Conservation (phyloP, 2,329 filamentous ascomycete genomes). For the Hymenoscyphus salicellus region DNA sequence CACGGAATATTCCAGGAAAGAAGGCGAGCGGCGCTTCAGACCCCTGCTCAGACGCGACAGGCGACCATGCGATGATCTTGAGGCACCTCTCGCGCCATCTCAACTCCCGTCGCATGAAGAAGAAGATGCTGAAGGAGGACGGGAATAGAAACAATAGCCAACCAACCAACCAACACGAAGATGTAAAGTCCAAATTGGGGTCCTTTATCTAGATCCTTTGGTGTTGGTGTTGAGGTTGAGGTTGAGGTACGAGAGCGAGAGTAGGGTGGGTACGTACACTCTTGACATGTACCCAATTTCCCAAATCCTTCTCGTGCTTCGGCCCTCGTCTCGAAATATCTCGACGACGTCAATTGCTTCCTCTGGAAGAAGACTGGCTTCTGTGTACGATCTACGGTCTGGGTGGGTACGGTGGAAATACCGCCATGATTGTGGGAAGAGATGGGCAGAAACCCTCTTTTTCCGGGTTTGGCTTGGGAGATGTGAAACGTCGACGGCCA, state of each 20-base stretch:
- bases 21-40: background rate
- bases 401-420: background rate
- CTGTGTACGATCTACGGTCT: background rate
- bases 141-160: background rate
- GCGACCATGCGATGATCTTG: slow-evolving; percentile 1
- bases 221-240: too few species aligned
- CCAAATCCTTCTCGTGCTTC: background rate
- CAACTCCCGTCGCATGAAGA: background rate
- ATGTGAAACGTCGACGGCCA: background rate
- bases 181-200: background rate
- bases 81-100: background rate
- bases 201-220: background rate
- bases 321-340: background rate
- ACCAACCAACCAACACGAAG: background rate
- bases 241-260: background rate
- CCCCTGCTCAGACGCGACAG: too few species aligned
- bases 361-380: background rate
- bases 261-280: background rate
- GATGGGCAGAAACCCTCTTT: background rate
- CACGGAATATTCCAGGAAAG: background rate
- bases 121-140: background rate
- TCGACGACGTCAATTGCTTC: background rate
- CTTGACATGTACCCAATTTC: background rate
- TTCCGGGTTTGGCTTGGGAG: background rate
- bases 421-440: background rate